phyloP scores from a whole-genome alignment of 169 alveolate species.

The Eimeria acervulina region DNA sequence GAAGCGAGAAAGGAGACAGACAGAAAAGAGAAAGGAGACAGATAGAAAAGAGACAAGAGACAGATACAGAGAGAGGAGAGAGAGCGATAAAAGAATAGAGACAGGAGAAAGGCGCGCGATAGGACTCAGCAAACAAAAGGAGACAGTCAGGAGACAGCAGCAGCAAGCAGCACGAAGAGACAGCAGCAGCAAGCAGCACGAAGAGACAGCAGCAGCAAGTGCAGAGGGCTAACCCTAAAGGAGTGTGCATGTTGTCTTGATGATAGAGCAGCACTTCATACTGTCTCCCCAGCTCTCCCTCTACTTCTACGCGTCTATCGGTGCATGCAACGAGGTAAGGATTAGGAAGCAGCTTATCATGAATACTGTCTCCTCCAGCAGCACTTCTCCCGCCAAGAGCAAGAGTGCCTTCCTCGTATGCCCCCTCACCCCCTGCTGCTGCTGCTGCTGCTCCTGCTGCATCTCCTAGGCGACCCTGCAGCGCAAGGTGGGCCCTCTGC shows the following conservation, averaged over 20 bases:
- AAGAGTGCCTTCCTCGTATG: neutral
- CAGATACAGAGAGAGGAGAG: too few relatives aligned
- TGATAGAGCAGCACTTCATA: conserved; percentile 69
- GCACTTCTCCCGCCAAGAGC: too few relatives aligned
- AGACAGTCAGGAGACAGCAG: neutral
- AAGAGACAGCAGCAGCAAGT: neutral
- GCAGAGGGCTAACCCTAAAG: conserved; percentile 47
- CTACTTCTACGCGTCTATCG: conserved; percentile 74
- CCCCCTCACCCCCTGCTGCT: neutral
- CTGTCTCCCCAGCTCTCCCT: conserved; percentile 54
- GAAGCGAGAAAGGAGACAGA: neutral
- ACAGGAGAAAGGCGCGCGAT: too few relatives aligned
- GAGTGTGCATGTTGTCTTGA: conserved; percentile 24
- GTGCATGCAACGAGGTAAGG: conserved; percentile 72
- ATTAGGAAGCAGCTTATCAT: conserved; percentile 7
- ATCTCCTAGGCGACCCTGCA: conserved; percentile 10
- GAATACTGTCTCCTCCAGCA: neutral
- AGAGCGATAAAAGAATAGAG: too few relatives aligned
- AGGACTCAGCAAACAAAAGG: too few relatives aligned
- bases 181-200: neutral
- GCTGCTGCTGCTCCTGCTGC: conserved; percentile 62
- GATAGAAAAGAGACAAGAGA: neutral
- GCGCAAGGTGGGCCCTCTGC: conserved; percentile 68
- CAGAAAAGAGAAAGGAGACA: neutral
- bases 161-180: neutral